Evolutionary conservation across 2,329 filamentous ascomycete genomes (phyloP).

Genomic region (Sporothrix curviconia): DNA sequence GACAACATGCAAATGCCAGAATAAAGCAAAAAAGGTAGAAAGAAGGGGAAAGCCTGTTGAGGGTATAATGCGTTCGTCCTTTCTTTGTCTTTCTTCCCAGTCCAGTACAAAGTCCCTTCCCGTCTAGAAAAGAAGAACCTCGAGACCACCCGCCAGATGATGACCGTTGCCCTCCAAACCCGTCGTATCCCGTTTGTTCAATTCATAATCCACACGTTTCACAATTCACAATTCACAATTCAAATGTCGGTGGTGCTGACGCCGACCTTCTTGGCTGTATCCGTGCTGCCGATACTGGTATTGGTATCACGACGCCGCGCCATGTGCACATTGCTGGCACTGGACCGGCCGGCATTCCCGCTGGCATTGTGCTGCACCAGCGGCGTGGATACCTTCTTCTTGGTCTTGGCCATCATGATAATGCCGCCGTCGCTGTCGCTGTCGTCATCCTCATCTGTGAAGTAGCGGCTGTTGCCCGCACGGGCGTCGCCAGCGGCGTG

Average conservation of each 20-base stretch:
- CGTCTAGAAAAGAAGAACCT: no score
- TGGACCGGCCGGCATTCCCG: conserved; percentile 4
- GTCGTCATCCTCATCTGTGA: conserved; percentile 36
- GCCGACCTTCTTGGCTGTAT: conserved; percentile 54
- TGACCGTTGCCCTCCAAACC: no score
- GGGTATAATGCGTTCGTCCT: no score
- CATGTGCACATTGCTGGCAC: conserved; percentile 21
- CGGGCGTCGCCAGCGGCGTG: conserved; percentile 2
- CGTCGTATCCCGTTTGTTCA: no score
- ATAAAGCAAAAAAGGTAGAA: no score
- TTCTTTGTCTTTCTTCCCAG: no score
- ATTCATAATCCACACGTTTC: no score
- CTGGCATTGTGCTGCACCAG: conserved; percentile 11
- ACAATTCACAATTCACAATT: not conserved
- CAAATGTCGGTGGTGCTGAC: not conserved
- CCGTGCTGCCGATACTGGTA: conserved; percentile 54
- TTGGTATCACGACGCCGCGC: conserved; percentile 52
- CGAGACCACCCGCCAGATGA: no score
- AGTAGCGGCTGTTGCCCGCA: conserved; percentile 13
- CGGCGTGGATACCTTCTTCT: conserved; percentile 29
- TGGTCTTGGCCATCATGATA: conserved; percentile 47
- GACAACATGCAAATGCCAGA: no score
- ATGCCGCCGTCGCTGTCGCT: conserved; percentile 51
- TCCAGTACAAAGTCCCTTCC: no score
- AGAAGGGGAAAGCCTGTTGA: no score